These are phyloP conservation scores for Botrytis medusae DNA, from an alignment of 2,329 filamentous ascomycete genomes.

Conservation along the genomic window DNA sequence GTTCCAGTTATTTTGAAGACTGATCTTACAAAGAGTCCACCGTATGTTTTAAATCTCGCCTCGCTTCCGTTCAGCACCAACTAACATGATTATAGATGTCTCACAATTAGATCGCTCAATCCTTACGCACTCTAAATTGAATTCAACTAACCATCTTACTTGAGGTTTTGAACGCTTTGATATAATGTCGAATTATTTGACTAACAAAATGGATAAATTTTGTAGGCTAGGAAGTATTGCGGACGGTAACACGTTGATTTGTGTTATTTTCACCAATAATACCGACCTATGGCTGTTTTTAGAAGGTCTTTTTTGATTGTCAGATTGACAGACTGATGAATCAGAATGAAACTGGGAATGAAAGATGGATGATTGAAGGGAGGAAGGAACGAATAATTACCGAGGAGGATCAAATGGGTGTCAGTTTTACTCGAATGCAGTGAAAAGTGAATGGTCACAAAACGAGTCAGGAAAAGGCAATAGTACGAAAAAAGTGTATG, in stretches of 20 bases:
- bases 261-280: not conserved
- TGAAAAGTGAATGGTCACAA: conserved; percentile 4
- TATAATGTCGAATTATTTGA: conserved; percentile 3
- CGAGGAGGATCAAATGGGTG: conserved; percentile 1
- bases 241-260: not conserved
- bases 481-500: not conserved
- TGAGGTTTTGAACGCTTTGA: conserved; percentile 16
- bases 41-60: conserved; percentile 66
- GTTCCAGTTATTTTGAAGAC: conserved; percentile 99
- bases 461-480: not conserved
- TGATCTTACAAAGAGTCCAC: conserved; percentile 96
- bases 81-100: conserved; percentile 60
- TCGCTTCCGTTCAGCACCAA: conserved; percentile 21
- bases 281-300: not conserved
- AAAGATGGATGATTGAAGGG: not conserved
- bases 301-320: not conserved
- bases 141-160: not conserved
- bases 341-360: not conserved
- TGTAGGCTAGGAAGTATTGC: not conserved
- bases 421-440: not conserved
- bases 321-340: conserved; percentile 19
- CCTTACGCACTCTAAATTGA: conserved; percentile 58
- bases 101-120: conserved; percentile 82
- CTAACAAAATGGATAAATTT: conserved; percentile 24
- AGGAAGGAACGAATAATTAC: not conserved